Base-by-base conservation (phyloP, 2,329 filamentous ascomycete genomes). In the Penicillium hordei region DNA sequence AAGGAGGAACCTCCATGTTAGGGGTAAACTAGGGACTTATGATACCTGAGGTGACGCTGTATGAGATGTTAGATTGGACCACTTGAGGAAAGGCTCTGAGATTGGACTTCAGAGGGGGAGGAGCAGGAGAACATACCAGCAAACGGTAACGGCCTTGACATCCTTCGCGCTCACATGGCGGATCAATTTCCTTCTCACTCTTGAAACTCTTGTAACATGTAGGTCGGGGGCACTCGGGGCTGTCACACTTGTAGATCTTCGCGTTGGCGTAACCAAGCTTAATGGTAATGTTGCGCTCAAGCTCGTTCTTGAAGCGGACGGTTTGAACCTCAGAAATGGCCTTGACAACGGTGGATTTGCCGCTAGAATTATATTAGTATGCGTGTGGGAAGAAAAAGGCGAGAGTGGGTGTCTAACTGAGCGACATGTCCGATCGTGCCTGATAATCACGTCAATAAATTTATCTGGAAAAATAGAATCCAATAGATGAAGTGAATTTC, bases 191-290 rank as follows among this genome's bases (percentile, higher is more conserved):
- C 84, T 99, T 97, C 78, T 97, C 93, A 78, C 92, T 96, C 86
- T 96, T 96, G 83, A 90, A 99, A 79, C 91, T 96, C 77, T 90
- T 86, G 82, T 93, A 99, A 84, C 93, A 97, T 68, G 90, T 93
- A 64, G 94, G 94, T 70, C 94, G 86, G 59, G 94, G 94, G 82
- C 94, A 99, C 66, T 90, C 88, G 53, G 82, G 76, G 79, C 91
- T 97, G 79, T 97, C 91, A 79, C 94, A 99, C 84, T 97, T 91
- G 88, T 97, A 99, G 78, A 99, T 93, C 81, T 99, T 97, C 70
- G 94, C 94, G 78, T 99, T 99, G 76, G 94, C 94, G 78, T 99
- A 99, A 76, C 94, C 94, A 71, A 99, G 86, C 87, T 99, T 99
- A 83, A 99, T 99, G 72, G 94, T 99, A 73, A 99, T 99, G 79